Conservation (phyloP, 306 rosid genomes). For the Sicyos baderoa region DNA sequence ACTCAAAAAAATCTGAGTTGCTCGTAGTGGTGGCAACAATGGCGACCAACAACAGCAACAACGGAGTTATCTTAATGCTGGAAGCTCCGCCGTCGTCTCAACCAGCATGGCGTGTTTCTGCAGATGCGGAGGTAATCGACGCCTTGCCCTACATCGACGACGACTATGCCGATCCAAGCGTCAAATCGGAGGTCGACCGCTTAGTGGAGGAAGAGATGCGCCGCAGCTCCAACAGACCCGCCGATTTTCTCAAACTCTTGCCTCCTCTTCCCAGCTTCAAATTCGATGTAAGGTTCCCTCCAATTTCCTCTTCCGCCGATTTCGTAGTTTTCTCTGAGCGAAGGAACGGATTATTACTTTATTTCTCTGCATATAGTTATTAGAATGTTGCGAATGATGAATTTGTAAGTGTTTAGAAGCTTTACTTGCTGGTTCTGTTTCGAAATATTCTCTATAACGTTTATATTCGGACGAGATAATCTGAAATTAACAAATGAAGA, state of each 20-base stretch:
- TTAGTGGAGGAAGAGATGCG: slow-evolving; percentile 90
- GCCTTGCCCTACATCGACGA: slow-evolving; percentile 93
- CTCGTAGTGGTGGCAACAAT: slow-evolving; percentile 20
- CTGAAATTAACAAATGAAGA: too few species aligned
- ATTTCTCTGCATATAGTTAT: background rate
- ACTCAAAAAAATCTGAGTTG: background rate
- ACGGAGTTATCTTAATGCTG: slow-evolving; percentile 56
- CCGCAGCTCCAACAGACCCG: slow-evolving; percentile 69
- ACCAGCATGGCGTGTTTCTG: slow-evolving; percentile 35
- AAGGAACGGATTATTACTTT: background rate
- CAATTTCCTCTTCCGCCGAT: background rate
- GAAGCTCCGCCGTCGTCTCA: slow-evolving; percentile 50
- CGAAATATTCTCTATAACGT: background rate
- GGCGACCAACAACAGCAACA: slow-evolving; percentile 32
- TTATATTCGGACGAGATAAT: background rate
- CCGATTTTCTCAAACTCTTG: slow-evolving; percentile 82
- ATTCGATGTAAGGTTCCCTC: slow-evolving; percentile 37
- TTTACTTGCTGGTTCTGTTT: background rate
- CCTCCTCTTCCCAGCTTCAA: slow-evolving; percentile 68
- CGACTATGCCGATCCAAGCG: slow-evolving; percentile 60
- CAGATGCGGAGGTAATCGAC: slow-evolving; percentile 62
- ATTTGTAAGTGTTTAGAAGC: background rate
- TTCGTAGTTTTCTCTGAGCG: background rate
- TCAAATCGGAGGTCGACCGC: slow-evolving; percentile 77
- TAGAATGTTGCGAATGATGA: background rate